Evolutionary conservation across 495 filamentous ascomycete species (phyloP).

Genomic region (Parathielavia appendiculata): DNA sequence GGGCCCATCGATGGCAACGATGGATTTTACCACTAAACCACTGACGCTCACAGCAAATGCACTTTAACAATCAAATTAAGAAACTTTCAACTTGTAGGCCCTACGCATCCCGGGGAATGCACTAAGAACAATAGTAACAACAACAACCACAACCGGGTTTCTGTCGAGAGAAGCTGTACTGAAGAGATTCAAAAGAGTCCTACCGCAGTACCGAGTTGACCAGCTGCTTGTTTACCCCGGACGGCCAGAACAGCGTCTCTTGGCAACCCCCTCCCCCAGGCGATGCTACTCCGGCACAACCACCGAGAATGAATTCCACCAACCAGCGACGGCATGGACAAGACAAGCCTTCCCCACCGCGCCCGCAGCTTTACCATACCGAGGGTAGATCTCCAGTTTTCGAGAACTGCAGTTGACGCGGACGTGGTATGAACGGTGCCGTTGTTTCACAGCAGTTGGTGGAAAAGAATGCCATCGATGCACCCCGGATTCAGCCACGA

Average conservation of each 20-base stretch:
- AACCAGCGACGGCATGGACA: neutral
- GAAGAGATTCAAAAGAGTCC: too few species aligned
- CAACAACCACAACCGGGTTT: slow-evolving; percentile 5
- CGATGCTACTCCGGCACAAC: neutral
- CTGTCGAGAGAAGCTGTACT: neutral
- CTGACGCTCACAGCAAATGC: neutral
- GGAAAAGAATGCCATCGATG: slow-evolving; percentile 5
- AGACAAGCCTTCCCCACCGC: neutral
- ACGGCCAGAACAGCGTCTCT: neutral
- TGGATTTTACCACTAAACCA: slow-evolving; percentile 24
- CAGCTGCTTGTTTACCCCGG: neutral
- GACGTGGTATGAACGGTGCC: neutral
- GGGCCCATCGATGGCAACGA: slow-evolving; percentile 44
- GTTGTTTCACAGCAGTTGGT: slow-evolving; percentile 4
- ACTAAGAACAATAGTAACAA: too few species aligned
- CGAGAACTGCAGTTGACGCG: neutral
- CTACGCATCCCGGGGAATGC: too few species aligned
- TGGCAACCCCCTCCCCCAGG: neutral
- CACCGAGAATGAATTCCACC: slow-evolving; percentile 2
- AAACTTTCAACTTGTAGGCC: too few species aligned
- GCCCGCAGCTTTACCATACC: neutral
- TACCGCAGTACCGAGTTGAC: too few species aligned
- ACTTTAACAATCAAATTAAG: too few species aligned
- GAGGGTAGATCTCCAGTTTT: neutral
- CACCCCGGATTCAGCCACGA: neutral